Evolutionary conservation across 306 rosid species (phyloP), one percentile per base, ranked within the genome.

Genomic region (Ceratonia siliqua): DNA sequence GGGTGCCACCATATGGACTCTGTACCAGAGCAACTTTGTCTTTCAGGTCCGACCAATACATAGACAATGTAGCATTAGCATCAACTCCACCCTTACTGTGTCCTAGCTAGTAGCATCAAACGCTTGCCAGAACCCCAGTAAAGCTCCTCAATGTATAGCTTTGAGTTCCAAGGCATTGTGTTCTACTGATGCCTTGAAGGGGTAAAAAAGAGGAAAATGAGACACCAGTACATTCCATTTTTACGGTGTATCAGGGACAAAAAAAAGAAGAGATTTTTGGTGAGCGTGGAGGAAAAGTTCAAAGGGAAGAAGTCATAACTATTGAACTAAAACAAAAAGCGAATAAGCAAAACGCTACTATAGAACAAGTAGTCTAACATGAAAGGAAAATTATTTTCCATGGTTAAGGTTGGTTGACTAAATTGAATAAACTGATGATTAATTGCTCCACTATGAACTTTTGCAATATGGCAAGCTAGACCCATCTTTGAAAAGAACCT

Each of bases 71-170:
- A 43, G 83, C 84, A 8, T 81, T 93, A 62, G 96, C 92, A 87
- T 93, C 96, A 65, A 93, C 86, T 28, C 93, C 98, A 25, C 97
- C 97, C 84, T 93, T 91, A 75, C 97, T 93, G 80, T 93, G 97
- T 35, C 97, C 97, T 1, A 89, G 85, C 97, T 1, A 89, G 85
- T 69, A 93, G 83, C 96, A 91, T 89, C 70, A 91, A 83, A 49
- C 62, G 87, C 90, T 89, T 87, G 33, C 92, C 90, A 17, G 89
- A 85, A 68, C 97, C 98, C 97, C 97, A 89, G 62, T 85, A 87
- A 18, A 93, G 96, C 78, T 93, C 98, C 62, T 85, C 96, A 1
- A 93, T 81, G 76, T 89, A 93, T 33, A 82, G 90, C 84, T 85
- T 93, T 93, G 18, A 93, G 89, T 69, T 87, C 93, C 93, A 81